Conservation (phyloP, 495 filamentous ascomycete species). For the Neurospora sp. region DNA sequence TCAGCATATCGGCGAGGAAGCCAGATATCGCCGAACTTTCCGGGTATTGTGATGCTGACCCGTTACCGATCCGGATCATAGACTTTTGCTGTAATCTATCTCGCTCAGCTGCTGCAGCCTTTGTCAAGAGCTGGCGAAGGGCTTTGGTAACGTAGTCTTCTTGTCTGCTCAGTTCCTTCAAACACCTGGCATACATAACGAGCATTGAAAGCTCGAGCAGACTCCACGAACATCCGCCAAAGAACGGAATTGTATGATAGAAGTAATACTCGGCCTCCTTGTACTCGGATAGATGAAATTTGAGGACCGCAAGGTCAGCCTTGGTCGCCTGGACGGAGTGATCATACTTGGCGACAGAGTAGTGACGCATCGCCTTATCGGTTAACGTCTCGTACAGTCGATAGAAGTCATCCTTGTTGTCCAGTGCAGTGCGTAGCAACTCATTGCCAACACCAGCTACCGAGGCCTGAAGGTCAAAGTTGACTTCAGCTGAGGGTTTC, state of each 20-base stretch:
- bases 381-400: conserved; percentile 62
- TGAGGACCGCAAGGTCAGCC: conserved; percentile 77
- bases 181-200: conserved; percentile 73
- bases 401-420: conserved; percentile 41
- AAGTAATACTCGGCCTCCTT: conserved; percentile 68
- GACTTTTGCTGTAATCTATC: conserved; percentile 34
- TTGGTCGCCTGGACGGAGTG: conserved; percentile 68
- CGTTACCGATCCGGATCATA: conserved; percentile 14
- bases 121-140: conserved; percentile 63
- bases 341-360: conserved; percentile 60
- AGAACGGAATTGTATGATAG: conserved; percentile 70
- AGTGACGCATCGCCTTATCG: conserved; percentile 61
- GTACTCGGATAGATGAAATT: conserved; percentile 66
- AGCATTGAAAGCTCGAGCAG: conserved; percentile 73
- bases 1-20: conserved; percentile 56
- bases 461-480: conserved; percentile 5
- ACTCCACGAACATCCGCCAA: conserved; percentile 70
- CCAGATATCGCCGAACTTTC: conserved; percentile 45
- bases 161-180: conserved; percentile 61
- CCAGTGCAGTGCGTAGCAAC: conserved; percentile 39
- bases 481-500: conserved; percentile 14
- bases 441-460: conserved; percentile 41
- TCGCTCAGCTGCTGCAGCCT: conserved; percentile 51
- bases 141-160: conserved; percentile 73
- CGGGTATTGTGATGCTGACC: conserved; percentile 28